phyloP scores from a whole-genome alignment of 1,139 yeast genomes.

The Suhomyces panamericanus region DNA sequence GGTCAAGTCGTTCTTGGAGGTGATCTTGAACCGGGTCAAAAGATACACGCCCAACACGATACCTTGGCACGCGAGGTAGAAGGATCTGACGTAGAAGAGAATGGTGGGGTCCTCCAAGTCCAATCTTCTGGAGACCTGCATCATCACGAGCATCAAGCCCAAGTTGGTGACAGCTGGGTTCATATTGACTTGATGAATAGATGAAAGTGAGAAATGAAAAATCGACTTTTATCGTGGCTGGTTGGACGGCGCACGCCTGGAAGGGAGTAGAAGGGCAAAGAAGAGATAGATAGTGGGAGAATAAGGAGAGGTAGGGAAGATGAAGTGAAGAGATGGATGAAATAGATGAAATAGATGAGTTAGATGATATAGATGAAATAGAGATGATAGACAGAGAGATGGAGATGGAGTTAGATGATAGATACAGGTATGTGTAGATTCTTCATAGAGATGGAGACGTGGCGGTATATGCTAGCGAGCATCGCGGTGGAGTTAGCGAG shows the following conservation, averaged over 20 bases:
- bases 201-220: constrained; percentile 1
- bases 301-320: neutral
- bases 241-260: neutral
- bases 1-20: constrained; percentile 82
- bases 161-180: constrained; percentile 88
- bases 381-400: too few species aligned
- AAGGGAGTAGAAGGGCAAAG: neutral
- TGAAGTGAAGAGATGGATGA: neutral
- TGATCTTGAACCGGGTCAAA: constrained; percentile 59
- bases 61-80: constrained; percentile 67
- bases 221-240: constrained; percentile 4
- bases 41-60: constrained; percentile 68
- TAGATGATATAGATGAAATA: too few species aligned
- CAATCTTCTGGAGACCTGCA: constrained; percentile 90
- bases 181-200: constrained; percentile 35
- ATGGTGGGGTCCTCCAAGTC: constrained; percentile 85
- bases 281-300: neutral
- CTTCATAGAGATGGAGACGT: too few species aligned
- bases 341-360: too few species aligned
- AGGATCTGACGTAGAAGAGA: constrained; percentile 73
- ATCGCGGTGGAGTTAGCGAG: too few species aligned
- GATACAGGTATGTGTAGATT: too few species aligned
- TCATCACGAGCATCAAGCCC: constrained; percentile 91
- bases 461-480: too few species aligned
- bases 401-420: too few species aligned